These are phyloP conservation scores for Drosera spatulata DNA, from an alignment of 179 eudicot genomes.

Conservation along the genomic window DNA sequence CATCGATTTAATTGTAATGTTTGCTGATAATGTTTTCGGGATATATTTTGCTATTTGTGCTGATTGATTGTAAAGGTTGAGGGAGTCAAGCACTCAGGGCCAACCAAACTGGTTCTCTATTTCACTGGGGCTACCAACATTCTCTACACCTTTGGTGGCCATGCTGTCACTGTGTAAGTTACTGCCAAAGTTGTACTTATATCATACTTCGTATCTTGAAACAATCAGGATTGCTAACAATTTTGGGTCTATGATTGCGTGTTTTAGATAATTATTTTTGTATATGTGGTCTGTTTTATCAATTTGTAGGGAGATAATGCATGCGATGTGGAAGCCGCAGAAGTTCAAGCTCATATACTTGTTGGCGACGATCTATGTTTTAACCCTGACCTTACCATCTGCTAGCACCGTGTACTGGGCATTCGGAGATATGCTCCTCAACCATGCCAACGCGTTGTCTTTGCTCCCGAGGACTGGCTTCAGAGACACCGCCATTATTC, in stretches of 20 bases:
- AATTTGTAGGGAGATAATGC: constrained; percentile 2
- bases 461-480: constrained; percentile 63
- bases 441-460: constrained; percentile 70
- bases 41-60: too few relatives aligned
- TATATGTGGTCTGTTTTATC: too few relatives aligned
- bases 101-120: constrained; percentile 4
- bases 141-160: constrained; percentile 89
- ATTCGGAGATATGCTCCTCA: constrained; percentile 72
- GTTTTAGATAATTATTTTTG: too few relatives aligned
- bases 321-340: constrained; percentile 61
- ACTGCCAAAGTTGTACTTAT: neutral
- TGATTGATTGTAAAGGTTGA: neutral
- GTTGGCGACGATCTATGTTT: constrained; percentile 68
- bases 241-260: too few relatives aligned
- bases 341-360: constrained; percentile 76
- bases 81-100: too few relatives aligned
- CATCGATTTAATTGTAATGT: too few relatives aligned
- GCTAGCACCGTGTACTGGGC: constrained; percentile 95
- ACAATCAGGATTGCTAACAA: too few relatives aligned
- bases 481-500: constrained; percentile 64
- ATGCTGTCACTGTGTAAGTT: constrained; percentile 92
- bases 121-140: constrained; percentile 35
- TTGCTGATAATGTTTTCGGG: too few relatives aligned
- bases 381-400: constrained; percentile 80
- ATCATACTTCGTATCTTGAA: too few relatives aligned